Conservation (phyloP, 768 basidiomycete species). For the Termitomyces sp. region DNA sequence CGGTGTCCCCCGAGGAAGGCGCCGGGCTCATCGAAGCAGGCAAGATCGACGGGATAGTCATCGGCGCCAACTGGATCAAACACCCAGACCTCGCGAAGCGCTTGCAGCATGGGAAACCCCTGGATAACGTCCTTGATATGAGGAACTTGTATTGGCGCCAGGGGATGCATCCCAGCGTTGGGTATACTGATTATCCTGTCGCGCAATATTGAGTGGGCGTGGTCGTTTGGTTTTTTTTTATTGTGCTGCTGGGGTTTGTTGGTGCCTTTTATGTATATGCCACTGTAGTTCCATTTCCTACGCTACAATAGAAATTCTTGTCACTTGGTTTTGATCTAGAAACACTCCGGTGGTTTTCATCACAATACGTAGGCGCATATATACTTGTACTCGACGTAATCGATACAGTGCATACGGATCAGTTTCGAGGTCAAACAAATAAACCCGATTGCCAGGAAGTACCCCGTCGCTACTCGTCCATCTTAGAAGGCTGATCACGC, state of each 20-base stretch:
- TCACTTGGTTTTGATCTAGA: not conserved
- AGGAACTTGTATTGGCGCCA: constrained; percentile 21
- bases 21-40: constrained; percentile 27
- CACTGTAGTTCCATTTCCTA: not conserved
- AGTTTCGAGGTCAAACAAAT: not conserved
- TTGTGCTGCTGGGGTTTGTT: not conserved
- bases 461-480: not conserved
- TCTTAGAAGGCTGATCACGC: not conserved
- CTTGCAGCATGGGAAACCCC: constrained; percentile 26
- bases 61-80: constrained; percentile 31
- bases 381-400: not conserved
- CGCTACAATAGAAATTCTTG: not conserved
- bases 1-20: constrained; percentile 31
- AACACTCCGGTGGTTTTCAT: no score
- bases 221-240: not conserved
- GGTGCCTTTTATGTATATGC: not conserved
- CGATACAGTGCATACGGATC: not conserved
- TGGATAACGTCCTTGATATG: constrained; percentile 26
- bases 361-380: not conserved
- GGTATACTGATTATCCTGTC: constrained; percentile 33
- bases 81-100: constrained; percentile 38
- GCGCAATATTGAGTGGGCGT: constrained; percentile 16
- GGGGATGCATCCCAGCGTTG: constrained; percentile 19
- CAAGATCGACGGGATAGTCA: constrained; percentile 29
- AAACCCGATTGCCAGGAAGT: not conserved